These are phyloP conservation scores for Agrocybe pediades DNA, from an alignment of 768 basidiomycete genomes.

Conservation along the genomic window DNA sequence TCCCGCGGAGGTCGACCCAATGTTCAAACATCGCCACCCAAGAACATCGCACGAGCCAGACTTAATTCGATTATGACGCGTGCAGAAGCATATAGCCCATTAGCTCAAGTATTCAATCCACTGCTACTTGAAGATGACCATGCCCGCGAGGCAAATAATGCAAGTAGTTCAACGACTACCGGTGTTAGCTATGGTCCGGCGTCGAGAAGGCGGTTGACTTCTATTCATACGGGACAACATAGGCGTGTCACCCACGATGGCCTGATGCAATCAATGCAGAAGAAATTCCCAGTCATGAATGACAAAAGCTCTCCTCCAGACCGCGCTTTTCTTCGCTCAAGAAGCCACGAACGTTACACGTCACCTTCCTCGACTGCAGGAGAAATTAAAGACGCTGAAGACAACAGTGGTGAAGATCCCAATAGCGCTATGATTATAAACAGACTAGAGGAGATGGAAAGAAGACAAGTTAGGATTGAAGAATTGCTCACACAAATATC, in stretches of 20 bases:
- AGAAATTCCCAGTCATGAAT: slow-evolving; percentile 8
- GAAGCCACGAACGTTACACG: slow-evolving; percentile 12
- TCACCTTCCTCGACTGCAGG: slow-evolving; percentile 11
- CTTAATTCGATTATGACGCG: slow-evolving; percentile 45
- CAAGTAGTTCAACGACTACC: slow-evolving; percentile 15
- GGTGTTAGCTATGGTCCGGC: slow-evolving; percentile 47
- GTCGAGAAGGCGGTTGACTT: slow-evolving; percentile 41
- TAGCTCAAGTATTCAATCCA: slow-evolving; percentile 77
- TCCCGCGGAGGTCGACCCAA: slow-evolving; percentile 10
- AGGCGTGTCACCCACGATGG: slow-evolving; percentile 9
- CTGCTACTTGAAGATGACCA: slow-evolving; percentile 54
- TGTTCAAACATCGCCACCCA: slow-evolving; percentile 20
- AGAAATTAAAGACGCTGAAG: slow-evolving; percentile 21
- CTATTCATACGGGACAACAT: slow-evolving; percentile 28
- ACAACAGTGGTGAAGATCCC: slow-evolving; percentile 15
- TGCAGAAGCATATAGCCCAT: slow-evolving; percentile 56
- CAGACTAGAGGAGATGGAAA: slow-evolving; percentile 26
- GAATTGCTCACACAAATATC: slow-evolving; percentile 40
- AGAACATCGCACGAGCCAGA: slow-evolving; percentile 36
- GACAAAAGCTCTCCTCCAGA: slow-evolving; percentile 13
- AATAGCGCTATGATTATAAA: slow-evolving; percentile 14
- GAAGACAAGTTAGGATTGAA: slow-evolving; percentile 50
- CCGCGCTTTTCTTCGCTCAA: slow-evolving; percentile 8
- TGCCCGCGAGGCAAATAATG: slow-evolving; percentile 24
- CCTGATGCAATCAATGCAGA: slow-evolving; percentile 6